phyloP scores from a whole-genome alignment of 2,329 filamentous ascomycete genomes.

The Aspergillus sp. region DNA sequence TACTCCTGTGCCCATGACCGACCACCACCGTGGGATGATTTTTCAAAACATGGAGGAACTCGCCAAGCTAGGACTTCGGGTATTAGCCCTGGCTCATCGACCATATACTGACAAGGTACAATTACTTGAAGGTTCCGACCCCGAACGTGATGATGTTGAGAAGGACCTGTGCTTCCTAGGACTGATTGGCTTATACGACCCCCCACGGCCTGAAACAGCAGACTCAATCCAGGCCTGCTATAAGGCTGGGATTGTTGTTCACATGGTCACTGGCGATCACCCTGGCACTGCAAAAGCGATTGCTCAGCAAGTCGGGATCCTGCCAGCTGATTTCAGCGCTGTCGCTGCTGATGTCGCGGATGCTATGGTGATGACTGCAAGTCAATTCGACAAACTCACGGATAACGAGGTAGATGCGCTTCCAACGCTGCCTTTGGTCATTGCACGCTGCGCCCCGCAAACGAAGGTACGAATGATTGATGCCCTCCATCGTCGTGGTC shows the following conservation, averaged over 20 bases:
- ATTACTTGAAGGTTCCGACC: slow-evolving; percentile 18
- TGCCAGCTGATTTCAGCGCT: slow-evolving; percentile 61
- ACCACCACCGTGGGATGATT: slow-evolving; percentile 56
- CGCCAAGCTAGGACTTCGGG: slow-evolving; percentile 65
- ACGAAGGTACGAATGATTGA: slow-evolving; percentile 57
- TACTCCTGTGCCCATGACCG: slow-evolving; percentile 47
- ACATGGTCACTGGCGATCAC: slow-evolving; percentile 85
- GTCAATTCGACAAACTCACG: slow-evolving; percentile 73
- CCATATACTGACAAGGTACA: slow-evolving; percentile 13
- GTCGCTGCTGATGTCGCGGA: slow-evolving; percentile 63
- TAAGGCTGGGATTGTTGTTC: slow-evolving; percentile 71
- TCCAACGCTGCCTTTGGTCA: slow-evolving; percentile 56
- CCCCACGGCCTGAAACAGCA: slow-evolving; percentile 77
- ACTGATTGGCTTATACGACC: slow-evolving; percentile 83
- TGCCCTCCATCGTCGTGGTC: slow-evolving; percentile 54
- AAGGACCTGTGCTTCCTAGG: slow-evolving; percentile 70
- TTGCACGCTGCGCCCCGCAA: slow-evolving; percentile 59
- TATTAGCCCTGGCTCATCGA: slow-evolving; percentile 63
- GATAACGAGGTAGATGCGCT: slow-evolving; percentile 69
- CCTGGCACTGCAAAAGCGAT: slow-evolving; percentile 78
- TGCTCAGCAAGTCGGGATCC: slow-evolving; percentile 76
- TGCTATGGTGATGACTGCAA: slow-evolving; percentile 71
- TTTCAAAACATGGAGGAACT: slow-evolving; percentile 68
- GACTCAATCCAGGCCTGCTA: slow-evolving; percentile 69
- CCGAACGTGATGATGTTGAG: slow-evolving; percentile 62